Base-by-base conservation (phyloP, 2,329 filamentous ascomycete genomes). In the Pseudocercospora cruenta region DNA sequence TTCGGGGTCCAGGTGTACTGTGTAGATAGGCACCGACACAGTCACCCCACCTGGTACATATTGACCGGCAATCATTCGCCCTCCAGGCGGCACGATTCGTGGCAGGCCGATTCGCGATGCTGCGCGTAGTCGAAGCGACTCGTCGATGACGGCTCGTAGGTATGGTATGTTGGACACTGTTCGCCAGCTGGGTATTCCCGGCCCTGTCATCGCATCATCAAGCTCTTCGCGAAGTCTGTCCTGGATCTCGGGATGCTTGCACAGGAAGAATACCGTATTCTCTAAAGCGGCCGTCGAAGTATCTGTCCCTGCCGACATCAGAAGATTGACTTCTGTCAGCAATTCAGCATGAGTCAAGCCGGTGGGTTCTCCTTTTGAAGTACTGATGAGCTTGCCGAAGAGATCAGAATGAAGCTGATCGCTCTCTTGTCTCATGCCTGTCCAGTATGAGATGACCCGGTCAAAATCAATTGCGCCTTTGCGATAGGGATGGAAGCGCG, bases 131-230 rank as follows among this genome's bases (percentile, higher is more conserved):
- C 83, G 80, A 1, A 85, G 70, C 0, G 80, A 79, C 69, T 86
- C 85, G 65, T 86, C 83, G 9, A 81, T 81, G 43, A 65, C 31
- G n/a, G 84, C 85, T 26, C 81, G 79, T 3, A 86, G 81, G 71
- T 85, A 86, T 0, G 83, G 83, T 14, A 58, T 54, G 14, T 43
- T 58, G 14, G 53, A 22, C 31, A 63, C 36, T 3, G 53, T 58
- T 22, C 45, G 33, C 33, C 21, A 59, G 21, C 33, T 43, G 16
- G 57, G 57, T n/a, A 59, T 39, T 19, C 36, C 55, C 2, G 55
- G 36, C 19, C 39, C 28, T 12, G 21, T 3, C 36, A 43, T 58
- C n/a, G 55, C 55, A 19, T 19, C 55, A 26, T 36, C 55, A 24
- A 59, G 33, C 8, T 59, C 57, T 12, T 45, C 45, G 12, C 31